phyloP scores from a whole-genome alignment of 2,329 filamentous ascomycete genomes.

The Arachnomyces sp. region DNA sequence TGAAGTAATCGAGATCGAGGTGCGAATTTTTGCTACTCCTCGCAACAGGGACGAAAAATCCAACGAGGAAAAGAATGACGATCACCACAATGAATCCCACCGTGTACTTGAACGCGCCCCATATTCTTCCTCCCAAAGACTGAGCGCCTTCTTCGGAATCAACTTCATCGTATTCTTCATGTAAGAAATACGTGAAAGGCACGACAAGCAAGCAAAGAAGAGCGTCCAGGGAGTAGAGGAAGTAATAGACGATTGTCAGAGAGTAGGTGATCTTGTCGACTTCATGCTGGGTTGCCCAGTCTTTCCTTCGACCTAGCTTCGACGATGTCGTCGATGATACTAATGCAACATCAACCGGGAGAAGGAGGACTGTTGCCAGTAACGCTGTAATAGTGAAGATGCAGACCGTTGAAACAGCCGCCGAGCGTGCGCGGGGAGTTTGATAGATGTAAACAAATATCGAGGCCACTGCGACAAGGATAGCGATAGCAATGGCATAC shows the following conservation, averaged over 20 bases:
- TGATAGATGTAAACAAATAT: constrained; percentile 92
- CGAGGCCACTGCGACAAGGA: constrained; percentile 68
- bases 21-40: constrained; percentile 57
- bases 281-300: constrained; percentile 81
- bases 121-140: constrained; percentile 61
- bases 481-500: constrained; percentile 71
- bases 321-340: constrained; percentile 78
- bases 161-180: constrained; percentile 93
- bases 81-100: constrained; percentile 67
- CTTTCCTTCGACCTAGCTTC: constrained; percentile 72
- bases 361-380: constrained; percentile 81
- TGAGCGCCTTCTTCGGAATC: constrained; percentile 72
- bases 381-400: constrained; percentile 80
- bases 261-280: constrained; percentile 71
- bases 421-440: constrained; percentile 74
- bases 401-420: constrained; percentile 71
- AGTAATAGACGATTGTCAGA: constrained; percentile 84
- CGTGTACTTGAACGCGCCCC: constrained; percentile 86
- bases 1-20: constrained; percentile 86
- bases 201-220: constrained; percentile 81
- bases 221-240: constrained; percentile 83
- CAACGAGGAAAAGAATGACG: constrained; percentile 76
- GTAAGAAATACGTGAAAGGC: constrained; percentile 96
- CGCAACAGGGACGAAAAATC: constrained; percentile 84
- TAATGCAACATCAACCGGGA: constrained; percentile 91